These are phyloP conservation scores for Pseudogymnoascus sp. DNA, from an alignment of 2,329 filamentous ascomycete species.

Conservation along the genomic window DNA sequence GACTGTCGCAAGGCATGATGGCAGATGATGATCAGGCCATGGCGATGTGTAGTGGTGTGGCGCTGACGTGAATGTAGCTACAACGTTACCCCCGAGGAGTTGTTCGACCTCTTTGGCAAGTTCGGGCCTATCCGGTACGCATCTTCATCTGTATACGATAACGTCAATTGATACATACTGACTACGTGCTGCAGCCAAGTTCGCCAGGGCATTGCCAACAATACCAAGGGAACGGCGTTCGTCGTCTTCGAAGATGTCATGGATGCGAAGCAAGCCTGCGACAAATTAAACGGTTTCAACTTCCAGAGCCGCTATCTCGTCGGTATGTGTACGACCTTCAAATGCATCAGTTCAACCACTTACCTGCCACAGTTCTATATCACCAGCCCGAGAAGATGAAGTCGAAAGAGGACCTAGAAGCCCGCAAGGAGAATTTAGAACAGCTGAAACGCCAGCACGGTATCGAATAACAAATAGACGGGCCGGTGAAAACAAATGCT, in stretches of 20 bases:
- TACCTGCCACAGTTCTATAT: conserved; percentile 52
- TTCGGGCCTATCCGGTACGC: conserved; percentile 88
- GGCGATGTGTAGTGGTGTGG: conserved; percentile 55
- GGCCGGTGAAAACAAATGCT: conserved; percentile 45
- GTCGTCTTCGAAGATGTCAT: conserved; percentile 99
- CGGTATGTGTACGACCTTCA: conserved; percentile 52
- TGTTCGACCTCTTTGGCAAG: conserved; percentile 98
- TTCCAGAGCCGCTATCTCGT: conserved; percentile 99
- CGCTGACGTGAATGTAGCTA: conserved; percentile 56
- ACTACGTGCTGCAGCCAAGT: conserved; percentile 65
- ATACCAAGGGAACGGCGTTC: conserved; percentile 97
- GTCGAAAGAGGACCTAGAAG: conserved; percentile 88
- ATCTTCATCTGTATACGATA: neutral
- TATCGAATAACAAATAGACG: conserved; percentile 90
- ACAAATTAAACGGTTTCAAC: conserved; percentile 99
- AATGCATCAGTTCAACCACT: conserved; percentile 7
- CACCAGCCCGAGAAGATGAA: conserved; percentile 78
- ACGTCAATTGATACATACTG: conserved; percentile 25
- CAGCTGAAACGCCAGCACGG: conserved; percentile 96
- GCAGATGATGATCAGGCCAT: conserved; percentile 49
- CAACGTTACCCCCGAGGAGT: conserved; percentile 95
- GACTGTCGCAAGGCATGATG: conserved; percentile 40
- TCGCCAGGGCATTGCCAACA: conserved; percentile 92
- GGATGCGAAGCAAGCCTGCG: conserved; percentile 97
- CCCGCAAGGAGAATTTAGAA: conserved; percentile 95